Percentiles rank a stretch among this genome's conserved stretches.
These are phyloP conservation scores for Saturnispora silvae DNA, from an alignment of 805 yeast species.

Conservation along the genomic window DNA sequence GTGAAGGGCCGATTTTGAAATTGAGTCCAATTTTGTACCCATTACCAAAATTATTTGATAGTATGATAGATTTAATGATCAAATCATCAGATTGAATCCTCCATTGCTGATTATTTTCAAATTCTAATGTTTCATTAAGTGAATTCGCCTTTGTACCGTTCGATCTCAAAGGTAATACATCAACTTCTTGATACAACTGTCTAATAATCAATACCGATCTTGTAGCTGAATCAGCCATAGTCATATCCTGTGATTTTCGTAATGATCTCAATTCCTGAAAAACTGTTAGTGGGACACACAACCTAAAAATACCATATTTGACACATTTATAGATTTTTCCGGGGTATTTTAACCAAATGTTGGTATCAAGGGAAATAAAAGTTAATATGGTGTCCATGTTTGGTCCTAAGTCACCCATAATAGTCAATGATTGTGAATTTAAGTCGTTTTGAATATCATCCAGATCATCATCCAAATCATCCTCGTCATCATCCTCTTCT, in stretches of 20 bases:
- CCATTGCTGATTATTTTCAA: slow-evolving; percentile 66
- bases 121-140: slow-evolving; percentile 62
- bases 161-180: slow-evolving; percentile 50
- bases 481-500: slow-evolving; percentile 2
- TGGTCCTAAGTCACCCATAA: slow-evolving; percentile 42
- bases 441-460: not conserved
- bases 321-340: slow-evolving; percentile 66
- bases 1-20: slow-evolving; percentile 12
- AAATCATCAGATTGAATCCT: slow-evolving; percentile 62
- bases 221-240: slow-evolving; percentile 71
- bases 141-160: slow-evolving; percentile 62
- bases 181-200: slow-evolving; percentile 48
- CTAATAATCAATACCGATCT: slow-evolving; percentile 67
- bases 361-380: slow-evolving; percentile 59
- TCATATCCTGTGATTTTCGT: slow-evolving; percentile 59
- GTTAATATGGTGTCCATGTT: slow-evolving; percentile 48
- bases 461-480: slow-evolving; percentile 1
- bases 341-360: slow-evolving; percentile 73
- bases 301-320: slow-evolving; percentile 44
- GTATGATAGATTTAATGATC: slow-evolving; percentile 40
- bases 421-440: not conserved
- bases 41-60: slow-evolving; percentile 24
- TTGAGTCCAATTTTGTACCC: slow-evolving; percentile 20
- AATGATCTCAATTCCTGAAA: slow-evolving; percentile 68
- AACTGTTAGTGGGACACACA: slow-evolving; percentile 62